Base-by-base conservation (phyloP, 2,329 filamentous ascomycete genomes). In the Moelleriella libera region DNA sequence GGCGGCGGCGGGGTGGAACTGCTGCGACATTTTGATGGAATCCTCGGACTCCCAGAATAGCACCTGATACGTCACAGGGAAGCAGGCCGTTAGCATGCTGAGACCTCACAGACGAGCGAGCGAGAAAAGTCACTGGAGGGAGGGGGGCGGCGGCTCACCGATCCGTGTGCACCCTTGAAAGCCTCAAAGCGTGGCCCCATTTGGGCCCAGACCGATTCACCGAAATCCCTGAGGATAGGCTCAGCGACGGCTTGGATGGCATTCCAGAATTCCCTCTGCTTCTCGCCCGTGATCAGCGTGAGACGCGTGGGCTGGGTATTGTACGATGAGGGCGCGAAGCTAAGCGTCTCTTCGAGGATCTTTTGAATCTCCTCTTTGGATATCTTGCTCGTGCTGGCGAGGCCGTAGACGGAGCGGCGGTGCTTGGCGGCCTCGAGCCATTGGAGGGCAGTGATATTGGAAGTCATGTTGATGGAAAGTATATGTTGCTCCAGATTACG, bases 221-320 rank as follows among this genome's bases (percentile, higher is more conserved):
- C 49, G n/a, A 49, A 48, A 21, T 37, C 49, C 43, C 48, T 48
- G 49, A 88, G 75, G 51, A 53, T 54, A 49, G 58, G 57, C 52
- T 67, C 60, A 43, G 58, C 50, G 11, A 82, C 78, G 51, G 70
- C 66, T 48, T 80, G 74, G 51, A 88, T 72, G 62, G 86, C 80
- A 12, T 58, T 51, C 89, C 89, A 96, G 56, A 94, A 79, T 69
- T 85, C 83, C 57, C 88, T 81, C 71, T 96, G 89, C 65, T 95
- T 85, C 51, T 76, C 78, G 58, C 83, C 82, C 59, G 90, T 74
- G 47, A 96, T 77, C 45, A 95, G 75, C 44, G 94, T 76, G 49
- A 85, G 68, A 50, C 89, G 82, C 55, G 85, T 83, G 54, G 80
- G 80, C 71, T 95, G 89, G 41, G 80, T 85, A 78, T 96, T 95